Evolutionary conservation across 805 yeast genomes (phyloP).

Genomic region (Danielia reshetovae): DNA sequence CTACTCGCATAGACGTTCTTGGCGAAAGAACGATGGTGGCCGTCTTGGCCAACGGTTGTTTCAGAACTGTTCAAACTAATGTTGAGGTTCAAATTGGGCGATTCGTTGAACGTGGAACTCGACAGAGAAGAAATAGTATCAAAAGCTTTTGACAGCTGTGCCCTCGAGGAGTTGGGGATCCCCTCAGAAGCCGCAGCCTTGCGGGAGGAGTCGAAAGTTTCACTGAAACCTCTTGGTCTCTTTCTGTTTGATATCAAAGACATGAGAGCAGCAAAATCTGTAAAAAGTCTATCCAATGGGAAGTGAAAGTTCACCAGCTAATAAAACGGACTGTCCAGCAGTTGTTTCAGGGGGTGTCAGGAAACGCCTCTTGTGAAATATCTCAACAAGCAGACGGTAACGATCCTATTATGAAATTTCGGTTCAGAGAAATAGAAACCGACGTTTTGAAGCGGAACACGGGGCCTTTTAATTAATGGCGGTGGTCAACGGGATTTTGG

Average conservation of each 20-base stretch:
- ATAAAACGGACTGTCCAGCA: conserved; percentile 1
- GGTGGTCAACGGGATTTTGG: no score
- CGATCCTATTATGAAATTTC: no score
- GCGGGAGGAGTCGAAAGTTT: conserved; percentile 25
- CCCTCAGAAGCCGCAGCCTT: conserved; percentile 12
- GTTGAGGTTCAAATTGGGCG: conserved; percentile 7
- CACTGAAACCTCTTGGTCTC: conserved; percentile 44
- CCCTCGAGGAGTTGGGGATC: conserved; percentile 1
- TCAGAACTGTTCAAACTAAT: conserved; percentile 5
- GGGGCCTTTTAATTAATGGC: no score
- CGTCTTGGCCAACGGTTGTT: neutral
- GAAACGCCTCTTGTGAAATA: no score
- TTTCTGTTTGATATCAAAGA: conserved; percentile 39
- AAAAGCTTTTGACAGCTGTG: conserved; percentile 3
- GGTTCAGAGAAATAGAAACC: no score
- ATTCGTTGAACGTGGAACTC: conserved; percentile 5
- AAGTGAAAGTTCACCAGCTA: neutral
- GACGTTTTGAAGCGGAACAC: no score
- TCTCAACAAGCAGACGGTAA: no score
- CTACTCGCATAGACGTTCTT: neutral
- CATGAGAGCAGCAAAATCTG: conserved; percentile 15
- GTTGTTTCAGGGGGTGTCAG: no score
- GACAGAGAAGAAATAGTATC: conserved; percentile 4
- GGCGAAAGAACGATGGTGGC: neutral
- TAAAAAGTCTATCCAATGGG: neutral